Evolutionary conservation across 2,329 filamentous ascomycete species (phyloP), one percentile per base, ranked within the genome.

Genomic region (Aciculosporium take): DNA sequence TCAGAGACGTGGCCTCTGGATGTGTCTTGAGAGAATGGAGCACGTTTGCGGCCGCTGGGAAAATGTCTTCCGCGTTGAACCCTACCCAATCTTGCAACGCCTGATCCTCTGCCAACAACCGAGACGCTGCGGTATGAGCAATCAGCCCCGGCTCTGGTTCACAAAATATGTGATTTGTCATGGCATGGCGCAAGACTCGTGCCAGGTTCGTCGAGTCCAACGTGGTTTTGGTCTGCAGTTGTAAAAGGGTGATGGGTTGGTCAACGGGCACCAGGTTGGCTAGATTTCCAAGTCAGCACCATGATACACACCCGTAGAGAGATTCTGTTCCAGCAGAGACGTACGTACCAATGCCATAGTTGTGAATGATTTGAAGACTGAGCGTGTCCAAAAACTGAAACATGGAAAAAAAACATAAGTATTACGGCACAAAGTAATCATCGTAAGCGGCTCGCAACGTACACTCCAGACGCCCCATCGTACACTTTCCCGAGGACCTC

Each of bases 161-260:
- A 33, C 58, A 51, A 55, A 79, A 76, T 43, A 79, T 63, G 9
- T 62, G 59, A 47, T 68, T 71, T 10, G 72, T 76, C 64, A 77
- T 76, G 30, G 68, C 71, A 52, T 76, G 67, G 7, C 74, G 69
- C 23, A 74, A 54, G 6, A 71, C 56, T 35, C 71, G 67, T 10
- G 65, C 62, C 15, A 74, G 58, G 49, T 73, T 72, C 46, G 67
- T 60, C 23, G 65, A 56, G 47, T 71, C 66, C 18, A 74, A 53
- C 0, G 60, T 49, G 0, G 67, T 68, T 47, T 65, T 66, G 34
- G 57, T 48, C 37, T 67, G 56, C 3, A 74, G 64, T 37, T 72
- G 61, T 20, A 55, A 41, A 18, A 72, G 61, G 1, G 65, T 53
- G 41, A 71, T 69, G 31, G 67, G 60, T 20, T 55, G 51, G 15